These are phyloP conservation scores for Neoascochyta sp. DNA, from an alignment of 2,329 filamentous ascomycete genomes.

Conservation along the genomic window DNA sequence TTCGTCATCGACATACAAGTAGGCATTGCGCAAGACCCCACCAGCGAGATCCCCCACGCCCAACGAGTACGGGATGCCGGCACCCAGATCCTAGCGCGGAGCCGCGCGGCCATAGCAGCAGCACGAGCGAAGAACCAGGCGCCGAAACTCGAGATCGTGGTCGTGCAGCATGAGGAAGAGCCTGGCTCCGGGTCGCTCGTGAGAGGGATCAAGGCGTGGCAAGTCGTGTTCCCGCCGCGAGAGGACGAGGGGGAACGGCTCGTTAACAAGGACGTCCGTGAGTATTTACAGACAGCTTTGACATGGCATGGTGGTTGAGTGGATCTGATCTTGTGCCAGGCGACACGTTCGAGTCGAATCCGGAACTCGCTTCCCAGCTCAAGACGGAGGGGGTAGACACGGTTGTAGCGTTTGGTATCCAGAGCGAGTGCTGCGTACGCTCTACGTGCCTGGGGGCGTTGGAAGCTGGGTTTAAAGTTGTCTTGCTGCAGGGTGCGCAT, in stretches of 20 bases:
- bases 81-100: not conserved
- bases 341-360: constrained; percentile 7
- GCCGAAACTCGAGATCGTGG: constrained; percentile 3
- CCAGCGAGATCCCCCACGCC: constrained; percentile 3
- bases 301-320: not conserved
- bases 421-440: constrained; percentile 13
- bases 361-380: constrained; percentile 3
- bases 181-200: constrained; percentile 4
- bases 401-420: constrained; percentile 9
- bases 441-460: constrained; percentile 9
- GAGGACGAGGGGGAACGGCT: constrained; percentile 3
- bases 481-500: constrained; percentile 7
- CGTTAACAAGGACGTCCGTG: constrained; percentile 6
- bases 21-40: constrained; percentile 1
- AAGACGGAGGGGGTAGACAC: constrained; percentile 1
- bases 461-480: constrained; percentile 5
- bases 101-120: constrained; percentile 2
- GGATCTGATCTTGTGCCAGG: too few relatives aligned
- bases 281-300: constrained; percentile 1
- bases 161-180: constrained; percentile 11
- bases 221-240: constrained; percentile 6
- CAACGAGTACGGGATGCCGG: constrained; percentile 2
- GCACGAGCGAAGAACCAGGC: not conserved
- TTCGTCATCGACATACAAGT: constrained; percentile 10
- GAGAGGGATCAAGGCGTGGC: constrained; percentile 6